Evolutionary conservation across 257 asterid genomes (phyloP), one percentile per base, ranked within the genome.

Genomic region (Thymus mandschuricus): DNA sequence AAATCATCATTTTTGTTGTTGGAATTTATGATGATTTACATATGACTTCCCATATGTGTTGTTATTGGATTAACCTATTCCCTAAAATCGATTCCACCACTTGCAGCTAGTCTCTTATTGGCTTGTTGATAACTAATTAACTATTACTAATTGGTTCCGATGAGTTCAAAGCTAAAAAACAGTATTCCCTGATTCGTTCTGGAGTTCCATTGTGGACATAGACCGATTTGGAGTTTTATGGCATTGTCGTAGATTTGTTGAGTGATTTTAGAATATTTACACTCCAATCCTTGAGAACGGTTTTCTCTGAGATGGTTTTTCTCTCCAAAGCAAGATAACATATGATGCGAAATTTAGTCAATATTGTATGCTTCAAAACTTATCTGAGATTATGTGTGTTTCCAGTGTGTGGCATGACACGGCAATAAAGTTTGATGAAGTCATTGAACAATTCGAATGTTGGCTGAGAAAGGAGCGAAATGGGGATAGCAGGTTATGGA

Each of bases 401-500:
- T 77, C 82, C 85, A 95, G 99, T 38, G 98, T 95, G 81, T 95
- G 98, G 99, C 98, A 95, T 69, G 99, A 89, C 76, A 92, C 99
- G 33, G 97, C 99, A 61, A 82, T 89, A 58, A 73, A 74, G 28
- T 95, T 95, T 78, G 73, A 59, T 5, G 91, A 95, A 59, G 99
- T 92, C 76, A 86, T 92, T 70, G 84, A 85, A 76, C 88, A 89
- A 65, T 95, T 95, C 64, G 99, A 95, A 72, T 77, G 66, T 58
- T 95, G 99, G 99, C 80, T 95, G 90, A 78, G 75, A 68, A 82
- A 86, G 80, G 83, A 76, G 44, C 62, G 75, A 57, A 88, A 74
- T 64, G 91, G 90, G 35, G 71, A 38, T 67, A 45, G 33, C 15
- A 71, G 67, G 65, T 51, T 81, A 72, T 78, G 83, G 97, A 74